phyloP scores from a whole-genome alignment of 768 basidiomycete species.

The Galerina sulciceps region DNA sequence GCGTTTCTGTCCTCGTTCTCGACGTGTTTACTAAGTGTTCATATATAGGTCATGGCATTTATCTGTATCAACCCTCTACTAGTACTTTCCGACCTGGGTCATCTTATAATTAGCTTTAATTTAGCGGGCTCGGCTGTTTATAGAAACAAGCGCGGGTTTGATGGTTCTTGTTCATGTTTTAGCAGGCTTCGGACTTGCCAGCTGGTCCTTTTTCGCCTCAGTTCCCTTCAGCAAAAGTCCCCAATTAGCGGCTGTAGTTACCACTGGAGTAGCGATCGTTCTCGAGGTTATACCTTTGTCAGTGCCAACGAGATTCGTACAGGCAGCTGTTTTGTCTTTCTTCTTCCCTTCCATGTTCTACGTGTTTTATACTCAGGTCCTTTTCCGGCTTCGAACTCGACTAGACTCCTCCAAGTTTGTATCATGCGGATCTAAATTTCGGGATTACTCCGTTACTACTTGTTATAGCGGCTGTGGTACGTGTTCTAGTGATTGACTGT shows the following conservation, averaged over 20 bases:
- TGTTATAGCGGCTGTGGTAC: constrained; percentile 67
- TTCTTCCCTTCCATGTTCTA: constrained; percentile 78
- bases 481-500: constrained; percentile 22
- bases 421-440: constrained; percentile 62
- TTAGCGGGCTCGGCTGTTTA: constrained; percentile 72
- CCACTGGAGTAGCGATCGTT: constrained; percentile 68
- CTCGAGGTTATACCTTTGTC: constrained; percentile 55
- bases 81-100: constrained; percentile 83
- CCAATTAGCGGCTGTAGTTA: constrained; percentile 67
- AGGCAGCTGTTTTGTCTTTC: constrained; percentile 52
- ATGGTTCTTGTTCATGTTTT: constrained; percentile 70
- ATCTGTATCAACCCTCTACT: constrained; percentile 58
- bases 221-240: constrained; percentile 75
- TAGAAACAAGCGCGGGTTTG: constrained; percentile 58
- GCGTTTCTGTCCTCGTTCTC: not conserved
- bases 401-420: constrained; percentile 51
- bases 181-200: constrained; percentile 66
- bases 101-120: constrained; percentile 63
- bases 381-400: constrained; percentile 71
- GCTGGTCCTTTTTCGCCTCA: constrained; percentile 73
- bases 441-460: constrained; percentile 57
- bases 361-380: constrained; percentile 68
- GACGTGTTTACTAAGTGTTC: not conserved
- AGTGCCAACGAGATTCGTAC: constrained; percentile 54
- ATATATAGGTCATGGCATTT: constrained; percentile 66